phyloP scores from a whole-genome alignment of 306 rosid genomes.

The Malus domestica region ASM211411v1 NC_041801.1:1731001-1731500 shows the following conservation, averaged over 20 bases:
- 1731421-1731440: background rate
- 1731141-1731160: conserved; percentile 91
- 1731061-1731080: background rate
- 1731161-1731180: conserved; percentile 84
- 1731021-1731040: too few relatives aligned
- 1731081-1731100: conserved; percentile 4
- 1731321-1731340: conserved; percentile 87
- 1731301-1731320: conserved; percentile 65
- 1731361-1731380: conserved; percentile 70
- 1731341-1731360: conserved; percentile 70
- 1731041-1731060: too few relatives aligned
- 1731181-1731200: conserved; percentile 81
- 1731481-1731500: accelerated
- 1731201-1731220: conserved; percentile 85
- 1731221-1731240: conserved; percentile 90
- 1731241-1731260: conserved; percentile 85
- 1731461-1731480: background rate
- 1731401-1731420: conserved; percentile 69
- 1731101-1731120: conserved; percentile 19
- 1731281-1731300: conserved; percentile 82
- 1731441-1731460: too few relatives aligned
- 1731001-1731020: too few relatives aligned
- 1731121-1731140: conserved; percentile 93
- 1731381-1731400: conserved; percentile 84
- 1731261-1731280: conserved; percentile 86